A percentile compares a stretch with the other conserved stretches of the same genome.
phyloP scores from a whole-genome alignment of 2,329 filamentous ascomycete genomes.

The Knufia petricola region DNA sequence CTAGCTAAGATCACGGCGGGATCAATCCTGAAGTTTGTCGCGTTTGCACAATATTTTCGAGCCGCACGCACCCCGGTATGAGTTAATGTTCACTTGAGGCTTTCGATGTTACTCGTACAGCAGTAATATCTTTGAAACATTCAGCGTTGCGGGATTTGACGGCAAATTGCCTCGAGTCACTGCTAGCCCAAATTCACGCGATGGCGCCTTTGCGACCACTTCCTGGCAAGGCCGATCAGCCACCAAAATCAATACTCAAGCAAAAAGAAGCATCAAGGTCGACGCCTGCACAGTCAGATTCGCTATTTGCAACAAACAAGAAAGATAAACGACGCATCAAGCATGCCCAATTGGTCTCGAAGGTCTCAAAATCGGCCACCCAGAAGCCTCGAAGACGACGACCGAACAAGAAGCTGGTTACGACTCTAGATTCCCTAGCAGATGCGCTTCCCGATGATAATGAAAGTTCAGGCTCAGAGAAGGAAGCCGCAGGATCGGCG shows the following conservation, averaged over 20 bases:
- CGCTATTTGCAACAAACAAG: constrained; percentile 59
- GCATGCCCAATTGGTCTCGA: constrained; percentile 67
- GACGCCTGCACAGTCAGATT: background rate
- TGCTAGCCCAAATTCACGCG: too few species aligned
- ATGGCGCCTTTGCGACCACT: constrained; percentile 2
- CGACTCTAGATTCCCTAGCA: constrained; percentile 64
- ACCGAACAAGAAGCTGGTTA: constrained; percentile 66
- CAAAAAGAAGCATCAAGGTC: background rate
- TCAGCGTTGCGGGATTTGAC: background rate
- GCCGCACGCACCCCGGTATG: too few species aligned
- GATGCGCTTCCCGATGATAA: constrained; percentile 65
- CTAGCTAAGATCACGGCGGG: too few species aligned
- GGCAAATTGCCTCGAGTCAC: too few species aligned
- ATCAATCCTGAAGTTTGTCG: background rate
- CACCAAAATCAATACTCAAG: constrained; percentile 4
- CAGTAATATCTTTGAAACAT: too few species aligned
- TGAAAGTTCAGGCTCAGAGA: constrained; percentile 38
- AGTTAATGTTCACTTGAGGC: too few species aligned
- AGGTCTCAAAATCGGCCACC: constrained; percentile 52
- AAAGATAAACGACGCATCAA: constrained; percentile 75
- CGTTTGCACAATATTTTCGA: too few species aligned
- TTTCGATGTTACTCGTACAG: too few species aligned
- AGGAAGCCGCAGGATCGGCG: constrained; percentile 27
- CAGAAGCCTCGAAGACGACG: constrained; percentile 50
- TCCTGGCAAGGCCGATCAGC: background rate